Conservation (phyloP, 176 grass and related monocot genomes). For the Saccharum officinarum region DNA sequence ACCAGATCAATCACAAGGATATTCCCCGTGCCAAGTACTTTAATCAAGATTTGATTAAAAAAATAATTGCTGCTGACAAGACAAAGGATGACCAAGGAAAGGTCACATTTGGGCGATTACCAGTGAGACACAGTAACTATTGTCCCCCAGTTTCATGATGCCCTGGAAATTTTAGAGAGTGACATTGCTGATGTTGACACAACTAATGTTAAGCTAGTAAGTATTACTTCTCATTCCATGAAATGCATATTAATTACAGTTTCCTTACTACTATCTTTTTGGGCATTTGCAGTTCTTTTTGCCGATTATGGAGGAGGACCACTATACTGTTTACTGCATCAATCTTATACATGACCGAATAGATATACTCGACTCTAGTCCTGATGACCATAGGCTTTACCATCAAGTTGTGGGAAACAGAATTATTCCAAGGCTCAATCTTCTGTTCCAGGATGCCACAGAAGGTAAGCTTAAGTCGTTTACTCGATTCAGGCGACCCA, state of each 20-base stretch:
- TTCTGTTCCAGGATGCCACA: neutral
- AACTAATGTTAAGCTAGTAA: neutral
- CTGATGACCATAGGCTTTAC: neutral
- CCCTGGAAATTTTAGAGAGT: neutral
- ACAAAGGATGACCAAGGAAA: neutral
- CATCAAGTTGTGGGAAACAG: neutral
- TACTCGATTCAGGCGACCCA: neutral
- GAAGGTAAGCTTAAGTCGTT: neutral
- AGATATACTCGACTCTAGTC: neutral
- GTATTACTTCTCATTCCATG: neutral
- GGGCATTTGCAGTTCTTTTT: neutral
- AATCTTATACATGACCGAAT: neutral
- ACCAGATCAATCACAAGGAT: too few relatives aligned
- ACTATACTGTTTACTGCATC: neutral
- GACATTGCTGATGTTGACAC: neutral
- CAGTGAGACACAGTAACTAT: neutral
- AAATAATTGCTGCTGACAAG: neutral
- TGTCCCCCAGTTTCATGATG: neutral
- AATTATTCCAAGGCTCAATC: neutral
- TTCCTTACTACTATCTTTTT: neutral
- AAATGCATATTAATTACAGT: neutral
- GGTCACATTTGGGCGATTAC: neutral
- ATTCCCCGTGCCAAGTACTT: too few relatives aligned
- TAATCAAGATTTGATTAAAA: too few relatives aligned
- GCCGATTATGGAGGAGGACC: neutral